Conservation (phyloP, 768 basidiomycete genomes). For the Termitomyces eurrhizus region DNA sequence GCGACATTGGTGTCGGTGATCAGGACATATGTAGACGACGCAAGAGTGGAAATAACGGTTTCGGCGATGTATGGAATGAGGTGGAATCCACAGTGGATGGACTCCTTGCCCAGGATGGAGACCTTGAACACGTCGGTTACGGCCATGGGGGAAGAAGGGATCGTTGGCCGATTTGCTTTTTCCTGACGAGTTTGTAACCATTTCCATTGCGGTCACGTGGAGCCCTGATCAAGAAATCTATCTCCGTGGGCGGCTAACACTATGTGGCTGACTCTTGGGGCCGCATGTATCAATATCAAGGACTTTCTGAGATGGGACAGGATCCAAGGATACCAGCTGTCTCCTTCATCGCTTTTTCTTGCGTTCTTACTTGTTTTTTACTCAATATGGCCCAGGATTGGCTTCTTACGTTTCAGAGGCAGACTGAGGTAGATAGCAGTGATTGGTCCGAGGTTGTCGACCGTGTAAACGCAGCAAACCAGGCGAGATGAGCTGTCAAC, state of each 20-base stretch:
- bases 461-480: background rate
- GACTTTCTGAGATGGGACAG: background rate
- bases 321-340: background rate
- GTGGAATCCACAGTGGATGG: constrained; percentile 94
- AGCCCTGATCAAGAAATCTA: background rate
- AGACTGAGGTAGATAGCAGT: background rate
- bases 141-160: constrained; percentile 23
- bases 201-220: constrained; percentile 9
- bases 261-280: background rate
- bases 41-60: constrained; percentile 66
- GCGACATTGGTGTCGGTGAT: constrained; percentile 93
- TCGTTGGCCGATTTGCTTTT: background rate
- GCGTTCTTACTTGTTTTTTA: background rate
- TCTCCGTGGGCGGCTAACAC: constrained; percentile 2
- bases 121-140: constrained; percentile 68
- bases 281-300: background rate
- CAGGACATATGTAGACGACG: constrained; percentile 86
- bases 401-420: background rate
- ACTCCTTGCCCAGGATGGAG: constrained; percentile 78
- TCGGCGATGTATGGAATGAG: constrained; percentile 80
- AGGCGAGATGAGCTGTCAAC: background rate
- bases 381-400: background rate
- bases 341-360: background rate
- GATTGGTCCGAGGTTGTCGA: background rate
- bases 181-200: constrained; percentile 2